Conservation (phyloP, 2,329 filamentous ascomycete species). For the Penicillium frequentans region DNA sequence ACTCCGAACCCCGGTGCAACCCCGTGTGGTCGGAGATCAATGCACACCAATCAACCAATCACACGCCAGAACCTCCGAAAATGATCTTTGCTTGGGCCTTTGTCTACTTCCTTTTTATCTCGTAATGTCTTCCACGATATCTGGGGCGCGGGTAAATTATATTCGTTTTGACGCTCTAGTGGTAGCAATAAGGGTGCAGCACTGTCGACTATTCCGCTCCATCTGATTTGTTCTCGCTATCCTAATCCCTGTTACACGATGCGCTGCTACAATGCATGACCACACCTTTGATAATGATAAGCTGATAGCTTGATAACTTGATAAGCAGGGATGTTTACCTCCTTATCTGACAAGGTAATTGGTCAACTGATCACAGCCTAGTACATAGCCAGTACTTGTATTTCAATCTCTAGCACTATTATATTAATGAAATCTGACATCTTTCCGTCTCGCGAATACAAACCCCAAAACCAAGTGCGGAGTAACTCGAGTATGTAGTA, state of each 20-base stretch:
- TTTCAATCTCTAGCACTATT: no score
- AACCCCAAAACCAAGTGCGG: not conserved
- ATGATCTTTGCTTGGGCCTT: no score
- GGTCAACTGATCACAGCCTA: not conserved
- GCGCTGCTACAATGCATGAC: no score
- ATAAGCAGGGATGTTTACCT: no score
- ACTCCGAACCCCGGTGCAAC: not conserved
- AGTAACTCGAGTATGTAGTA: not conserved
- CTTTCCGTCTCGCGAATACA: not conserved
- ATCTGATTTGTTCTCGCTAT: not conserved
- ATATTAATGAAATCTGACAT: no score
- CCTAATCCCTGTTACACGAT: not conserved
- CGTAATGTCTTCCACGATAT: slow-evolving; percentile 26
- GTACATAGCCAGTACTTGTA: not conserved
- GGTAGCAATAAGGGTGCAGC: not conserved
- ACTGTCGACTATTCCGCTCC: not conserved
- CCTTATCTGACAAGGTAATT: not conserved
- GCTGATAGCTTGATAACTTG: no score
- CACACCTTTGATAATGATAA: no score
- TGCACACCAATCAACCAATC: not conserved
- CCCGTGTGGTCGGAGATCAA: no score
- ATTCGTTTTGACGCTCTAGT: no score
- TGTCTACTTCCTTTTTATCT: no score
- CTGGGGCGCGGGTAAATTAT: no score
- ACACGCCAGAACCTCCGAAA: no score